Conservation (phyloP, 495 filamentous ascomycete genomes). For the Podospora australis region DNA sequence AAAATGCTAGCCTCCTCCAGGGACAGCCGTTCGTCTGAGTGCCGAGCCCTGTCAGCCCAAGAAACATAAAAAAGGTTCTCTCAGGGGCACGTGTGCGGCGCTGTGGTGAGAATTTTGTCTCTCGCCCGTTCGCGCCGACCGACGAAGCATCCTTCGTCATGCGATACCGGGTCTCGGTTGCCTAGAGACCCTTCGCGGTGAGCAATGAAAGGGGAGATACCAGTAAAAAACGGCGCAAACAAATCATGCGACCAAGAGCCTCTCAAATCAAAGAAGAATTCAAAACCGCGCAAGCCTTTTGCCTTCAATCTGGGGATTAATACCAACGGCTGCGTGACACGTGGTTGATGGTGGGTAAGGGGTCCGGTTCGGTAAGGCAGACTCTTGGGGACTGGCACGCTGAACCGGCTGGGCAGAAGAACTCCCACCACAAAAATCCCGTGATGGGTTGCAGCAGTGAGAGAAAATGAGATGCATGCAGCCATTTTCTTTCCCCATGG, state of each 20-base stretch:
- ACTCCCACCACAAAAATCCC: not conserved
- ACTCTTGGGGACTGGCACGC: constrained; percentile 2
- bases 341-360: constrained; percentile 18
- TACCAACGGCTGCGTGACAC: constrained; percentile 29
- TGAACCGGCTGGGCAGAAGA: too few relatives aligned
- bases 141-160: constrained; percentile 2
- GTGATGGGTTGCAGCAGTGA: constrained; percentile 1
- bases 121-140: not conserved
- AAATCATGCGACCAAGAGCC: not conserved
- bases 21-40: constrained; percentile 1
- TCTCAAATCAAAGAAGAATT: constrained; percentile 1
- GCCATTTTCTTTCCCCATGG: constrained; percentile 4
- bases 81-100: constrained; percentile 11
- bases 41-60: constrained; percentile 9
- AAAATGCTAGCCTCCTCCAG: constrained; percentile 4
- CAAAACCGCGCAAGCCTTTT: constrained; percentile 8
- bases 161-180: not conserved
- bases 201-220: too few relatives aligned
- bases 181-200: not conserved
- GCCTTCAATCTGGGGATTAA: constrained; percentile 3
- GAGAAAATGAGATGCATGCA: not conserved
- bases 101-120: constrained; percentile 6
- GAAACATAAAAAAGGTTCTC: too few relatives aligned
- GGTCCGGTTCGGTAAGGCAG: not conserved
- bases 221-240: constrained; percentile 2